Evolutionary conservation across 2,329 filamentous ascomycete species (phyloP).

Genomic region (Cercospora sesami): DNA sequence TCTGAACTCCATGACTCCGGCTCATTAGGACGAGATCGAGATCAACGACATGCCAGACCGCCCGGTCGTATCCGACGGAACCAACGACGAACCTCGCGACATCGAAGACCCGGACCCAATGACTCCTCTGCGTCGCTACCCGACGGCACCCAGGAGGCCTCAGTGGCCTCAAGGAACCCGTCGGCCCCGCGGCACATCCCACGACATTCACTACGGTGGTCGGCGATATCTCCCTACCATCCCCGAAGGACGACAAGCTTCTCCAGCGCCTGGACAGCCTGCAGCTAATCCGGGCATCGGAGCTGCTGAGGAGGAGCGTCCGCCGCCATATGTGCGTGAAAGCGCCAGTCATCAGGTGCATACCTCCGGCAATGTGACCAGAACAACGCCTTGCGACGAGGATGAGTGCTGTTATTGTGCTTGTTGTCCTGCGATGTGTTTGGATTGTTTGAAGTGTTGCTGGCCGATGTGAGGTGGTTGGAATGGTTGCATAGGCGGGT

Average conservation of each 20-base stretch:
- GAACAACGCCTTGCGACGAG: background rate
- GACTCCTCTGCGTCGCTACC: background rate
- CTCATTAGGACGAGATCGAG: constrained; percentile 4
- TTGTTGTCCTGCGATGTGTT: background rate
- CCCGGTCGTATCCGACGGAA: background rate
- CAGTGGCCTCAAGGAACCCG: background rate
- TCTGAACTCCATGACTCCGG: background rate
- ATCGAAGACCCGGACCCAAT: background rate
- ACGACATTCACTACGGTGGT: background rate
- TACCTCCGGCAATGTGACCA: background rate
- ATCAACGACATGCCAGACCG: background rate
- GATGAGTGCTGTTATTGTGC: background rate
- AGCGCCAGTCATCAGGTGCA: background rate
- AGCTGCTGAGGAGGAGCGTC: background rate
- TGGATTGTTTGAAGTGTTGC: background rate
- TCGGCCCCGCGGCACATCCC: background rate
- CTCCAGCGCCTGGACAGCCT: background rate
- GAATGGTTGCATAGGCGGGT: background rate
- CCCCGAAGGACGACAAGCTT: background rate
- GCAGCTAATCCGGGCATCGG: background rate
- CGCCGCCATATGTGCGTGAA: background rate
- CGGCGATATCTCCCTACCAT: background rate
- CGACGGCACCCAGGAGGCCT: background rate
- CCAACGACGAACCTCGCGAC: background rate
- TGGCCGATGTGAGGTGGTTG: background rate